Evolutionary conservation across 371 early-diverging fungal species (phyloP).

Genomic region (Syncephalastrum monosporum): DNA sequence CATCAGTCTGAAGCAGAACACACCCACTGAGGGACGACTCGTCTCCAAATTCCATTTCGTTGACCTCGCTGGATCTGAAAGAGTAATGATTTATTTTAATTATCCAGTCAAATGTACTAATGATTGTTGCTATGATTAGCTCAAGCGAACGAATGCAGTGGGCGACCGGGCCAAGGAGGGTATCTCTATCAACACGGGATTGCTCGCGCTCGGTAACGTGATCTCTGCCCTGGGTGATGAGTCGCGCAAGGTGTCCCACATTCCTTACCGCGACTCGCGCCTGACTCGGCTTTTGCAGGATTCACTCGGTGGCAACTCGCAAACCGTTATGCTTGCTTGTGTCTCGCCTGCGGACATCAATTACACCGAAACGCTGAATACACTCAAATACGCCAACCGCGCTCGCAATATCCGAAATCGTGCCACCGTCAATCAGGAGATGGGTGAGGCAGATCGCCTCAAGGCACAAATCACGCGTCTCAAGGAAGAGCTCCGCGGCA

Average conservation of each 20-base stretch:
- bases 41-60: conserved; percentile 92
- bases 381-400: conserved; percentile 90
- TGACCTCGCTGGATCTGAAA: conserved; percentile 94
- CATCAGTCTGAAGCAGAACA: conserved; percentile 63
- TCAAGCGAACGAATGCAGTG: conserved; percentile 86
- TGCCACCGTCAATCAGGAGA: conserved; percentile 43
- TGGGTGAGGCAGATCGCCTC: conserved; percentile 22
- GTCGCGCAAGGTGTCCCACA: conserved; percentile 60
- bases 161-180: conserved; percentile 96
- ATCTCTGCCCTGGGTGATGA: conserved; percentile 95
- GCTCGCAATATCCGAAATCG: conserved; percentile 86
- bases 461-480: conserved; percentile 30
- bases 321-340: conserved; percentile 92
- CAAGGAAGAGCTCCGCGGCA: conserved; percentile 36
- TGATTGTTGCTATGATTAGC: conserved; percentile 21
- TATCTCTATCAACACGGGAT: conserved; percentile 96
- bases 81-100: conserved; percentile 33
- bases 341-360: conserved; percentile 75
- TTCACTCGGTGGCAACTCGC: conserved; percentile 89
- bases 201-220: conserved; percentile 98
- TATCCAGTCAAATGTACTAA: neutral
- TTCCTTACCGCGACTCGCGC: conserved; percentile 97
- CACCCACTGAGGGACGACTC: conserved; percentile 20
- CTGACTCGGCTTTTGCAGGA: conserved; percentile 95
- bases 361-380: conserved; percentile 85